Base-by-base conservation (phyloP, 164 flowering plant genomes). In the Vitis rupestris region DNA sequence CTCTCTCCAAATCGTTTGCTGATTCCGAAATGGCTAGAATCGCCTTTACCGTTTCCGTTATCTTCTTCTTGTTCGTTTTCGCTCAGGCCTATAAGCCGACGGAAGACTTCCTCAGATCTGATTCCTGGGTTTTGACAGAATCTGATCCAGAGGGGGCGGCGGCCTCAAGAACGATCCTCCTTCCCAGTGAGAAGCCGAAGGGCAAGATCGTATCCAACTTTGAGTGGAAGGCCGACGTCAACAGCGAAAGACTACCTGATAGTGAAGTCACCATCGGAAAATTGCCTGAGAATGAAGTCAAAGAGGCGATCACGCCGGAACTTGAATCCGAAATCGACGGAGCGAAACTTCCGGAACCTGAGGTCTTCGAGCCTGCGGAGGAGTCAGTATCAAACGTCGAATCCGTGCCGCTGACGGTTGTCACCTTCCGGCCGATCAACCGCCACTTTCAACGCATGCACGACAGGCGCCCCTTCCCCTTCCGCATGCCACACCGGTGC, bases 401-500 rank as follows among this genome's bases (percentile, higher is more conserved):
- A 1, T 11, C 71, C 61, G 48, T 29, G n/a, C 84, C 88, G 76
- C 48, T 81, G 68, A 78, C 66, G 23, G 10, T 74, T 14, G 27
- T 77, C 50, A 76, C 63, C 6, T 79, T 87, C 81, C 85, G 75
- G 54, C 81, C 85, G 4, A 50, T 73, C 63, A 76, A 81, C 74
- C 86, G 74, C 59, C 87, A 70, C 30, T 76, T 78, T 76, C 72
- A 54, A 14, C 72, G 64, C 49, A 19, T 63, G 48, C 59, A 53
- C 47, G 52, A 10, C 11, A 51, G 51, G 8, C 75, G 66, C 3
- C 79, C 74, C 49, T 67, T 69, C 61, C 55, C 58, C n/a, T 62
- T 72, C 65, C 80, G 61, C 11, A 6, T 70, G 81, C 70, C 71
- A 74, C 44, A 74, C 44, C 80, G 67, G 44, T 69, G 68, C 23